Evolutionary conservation across 805 yeast species (phyloP).

Genomic region (Ogataea thermomethanolica): DNA sequence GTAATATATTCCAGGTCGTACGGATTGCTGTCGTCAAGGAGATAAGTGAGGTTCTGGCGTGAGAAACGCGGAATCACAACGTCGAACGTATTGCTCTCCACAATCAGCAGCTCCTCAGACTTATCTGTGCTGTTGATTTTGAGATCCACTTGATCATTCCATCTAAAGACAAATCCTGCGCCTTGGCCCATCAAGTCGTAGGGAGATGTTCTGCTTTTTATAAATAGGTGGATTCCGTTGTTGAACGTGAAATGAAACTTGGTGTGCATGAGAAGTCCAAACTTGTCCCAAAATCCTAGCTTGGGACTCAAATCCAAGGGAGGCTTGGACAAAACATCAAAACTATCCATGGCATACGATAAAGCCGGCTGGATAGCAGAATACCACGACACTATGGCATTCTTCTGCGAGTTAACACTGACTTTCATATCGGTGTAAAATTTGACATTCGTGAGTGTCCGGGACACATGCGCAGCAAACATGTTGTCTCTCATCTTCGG

Average conservation of each 20-base stretch:
- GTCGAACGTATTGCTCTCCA: constrained; percentile 54
- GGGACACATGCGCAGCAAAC: constrained; percentile 53
- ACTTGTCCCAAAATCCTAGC: constrained; percentile 71
- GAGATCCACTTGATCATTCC: constrained; percentile 54
- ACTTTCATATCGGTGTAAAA: constrained; percentile 48
- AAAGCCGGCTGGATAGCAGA: constrained; percentile 60
- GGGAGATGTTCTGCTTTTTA: constrained; percentile 59
- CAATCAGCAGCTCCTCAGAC: constrained; percentile 47
- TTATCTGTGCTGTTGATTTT: constrained; percentile 48
- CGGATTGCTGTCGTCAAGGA: constrained; percentile 11
- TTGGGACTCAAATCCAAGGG: constrained; percentile 62
- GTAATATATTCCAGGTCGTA: constrained; percentile 38
- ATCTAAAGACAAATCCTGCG: constrained; percentile 62
- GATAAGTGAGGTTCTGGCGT: constrained; percentile 27
- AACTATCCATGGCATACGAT: constrained; percentile 57
- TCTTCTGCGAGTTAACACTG: constrained; percentile 40
- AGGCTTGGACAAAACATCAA: constrained; percentile 67
- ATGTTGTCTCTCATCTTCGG: constrained; percentile 39
- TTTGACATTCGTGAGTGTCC: constrained; percentile 64
- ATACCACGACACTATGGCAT: constrained; percentile 61
- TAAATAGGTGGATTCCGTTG: constrained; percentile 56
- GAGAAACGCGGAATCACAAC: constrained; percentile 54
- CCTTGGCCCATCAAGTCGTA: constrained; percentile 53
- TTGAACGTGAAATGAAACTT: constrained; percentile 43
- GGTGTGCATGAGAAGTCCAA: constrained; percentile 54